Percentiles rank a stretch among this genome's conserved stretches.
phyloP scores from a whole-genome alignment of 208 protist genomes.

The Acanthamoeba culbertsoni region DNA sequence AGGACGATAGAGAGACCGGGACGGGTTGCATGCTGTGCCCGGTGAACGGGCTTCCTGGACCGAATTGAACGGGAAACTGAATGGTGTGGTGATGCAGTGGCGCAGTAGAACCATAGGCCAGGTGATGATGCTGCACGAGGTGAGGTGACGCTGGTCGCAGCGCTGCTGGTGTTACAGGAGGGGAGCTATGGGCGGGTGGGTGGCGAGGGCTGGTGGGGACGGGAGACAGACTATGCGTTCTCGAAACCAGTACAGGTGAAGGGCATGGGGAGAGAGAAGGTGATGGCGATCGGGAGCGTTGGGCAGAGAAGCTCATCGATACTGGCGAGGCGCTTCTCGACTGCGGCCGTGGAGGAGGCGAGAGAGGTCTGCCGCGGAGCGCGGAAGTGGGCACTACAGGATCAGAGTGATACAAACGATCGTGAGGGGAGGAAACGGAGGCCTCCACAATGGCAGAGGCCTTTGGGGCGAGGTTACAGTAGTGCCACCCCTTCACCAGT shows the following conservation, averaged over 20 bases:
- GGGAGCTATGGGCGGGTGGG: neutral
- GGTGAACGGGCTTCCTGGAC: no score
- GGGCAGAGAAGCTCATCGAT: no score
- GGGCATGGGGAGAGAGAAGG: neutral
- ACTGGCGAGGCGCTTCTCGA: neutral
- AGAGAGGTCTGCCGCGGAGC: neutral
- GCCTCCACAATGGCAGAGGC: neutral
- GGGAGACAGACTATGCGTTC: neutral
- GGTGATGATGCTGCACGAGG: neutral
- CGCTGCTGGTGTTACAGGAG: neutral
- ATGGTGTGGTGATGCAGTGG: neutral
- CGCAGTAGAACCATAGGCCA: neutral
- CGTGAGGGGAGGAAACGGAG: neutral
- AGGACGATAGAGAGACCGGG: no score
- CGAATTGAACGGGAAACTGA: no score
- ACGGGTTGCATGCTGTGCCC: no score
- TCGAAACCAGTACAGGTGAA: neutral
- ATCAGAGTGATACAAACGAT: slow-evolving; percentile 12
- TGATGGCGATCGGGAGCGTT: neutral
- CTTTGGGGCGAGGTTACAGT: neutral
- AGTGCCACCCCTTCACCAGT: slow-evolving; percentile 3
- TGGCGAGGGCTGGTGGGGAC: neutral
- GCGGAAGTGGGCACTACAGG: neutral
- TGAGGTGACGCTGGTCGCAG: neutral
- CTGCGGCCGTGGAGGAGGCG: no score